Conservation (phyloP, 176 grass and related monocot genomes). For the Eleusine coracana region DNA sequence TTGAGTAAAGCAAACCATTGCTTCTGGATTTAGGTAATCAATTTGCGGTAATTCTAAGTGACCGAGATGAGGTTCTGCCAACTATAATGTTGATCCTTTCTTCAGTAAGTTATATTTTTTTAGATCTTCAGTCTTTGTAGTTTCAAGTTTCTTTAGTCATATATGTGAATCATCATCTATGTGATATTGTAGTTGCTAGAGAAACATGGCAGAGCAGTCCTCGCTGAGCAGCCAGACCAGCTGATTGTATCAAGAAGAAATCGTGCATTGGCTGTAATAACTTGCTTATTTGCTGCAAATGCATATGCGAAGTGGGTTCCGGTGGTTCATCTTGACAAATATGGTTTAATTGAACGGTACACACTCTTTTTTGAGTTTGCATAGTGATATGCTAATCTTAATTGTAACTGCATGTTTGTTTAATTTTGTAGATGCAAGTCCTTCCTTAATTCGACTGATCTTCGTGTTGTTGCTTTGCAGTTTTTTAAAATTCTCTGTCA, state of each 20-base stretch:
- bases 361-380: neutral
- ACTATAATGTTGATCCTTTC: neutral
- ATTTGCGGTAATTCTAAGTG: conserved; percentile 1
- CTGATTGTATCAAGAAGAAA: neutral
- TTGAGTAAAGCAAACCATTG: neutral
- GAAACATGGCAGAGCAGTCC: neutral
- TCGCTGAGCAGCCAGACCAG: neutral
- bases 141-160: neutral
- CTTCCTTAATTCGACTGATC: neutral
- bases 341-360: neutral
- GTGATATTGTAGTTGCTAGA: neutral
- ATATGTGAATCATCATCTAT: neutral
- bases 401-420: neutral
- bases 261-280: neutral
- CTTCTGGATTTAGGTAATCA: neutral
- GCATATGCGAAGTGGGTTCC: conserved; percentile 13
- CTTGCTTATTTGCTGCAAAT: neutral
- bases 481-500: conserved; percentile 6
- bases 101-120: conserved; percentile 1
- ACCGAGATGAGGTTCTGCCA: neutral
- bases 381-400: neutral
- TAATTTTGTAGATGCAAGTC: neutral
- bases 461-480: neutral
- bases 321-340: neutral
- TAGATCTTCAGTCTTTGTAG: neutral